A percentile compares a stretch with the other conserved stretches of the same genome.
phyloP scores from a whole-genome alignment of 2,329 filamentous ascomycete species.

The Verticillium zaregamsianum region DNA sequence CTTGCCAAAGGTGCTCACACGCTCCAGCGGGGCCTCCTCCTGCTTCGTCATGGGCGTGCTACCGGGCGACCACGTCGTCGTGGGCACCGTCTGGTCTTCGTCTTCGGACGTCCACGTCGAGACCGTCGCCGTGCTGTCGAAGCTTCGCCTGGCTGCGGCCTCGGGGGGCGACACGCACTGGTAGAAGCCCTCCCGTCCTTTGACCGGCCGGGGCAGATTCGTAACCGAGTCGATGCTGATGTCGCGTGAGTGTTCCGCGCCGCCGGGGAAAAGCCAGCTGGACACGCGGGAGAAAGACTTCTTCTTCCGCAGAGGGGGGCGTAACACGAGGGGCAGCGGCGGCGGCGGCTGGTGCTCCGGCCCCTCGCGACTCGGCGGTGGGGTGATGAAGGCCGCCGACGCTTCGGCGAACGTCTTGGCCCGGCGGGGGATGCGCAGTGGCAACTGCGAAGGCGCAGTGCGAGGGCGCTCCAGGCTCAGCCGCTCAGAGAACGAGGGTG shows the following conservation, averaged over 20 bases:
- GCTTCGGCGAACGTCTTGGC: constrained; percentile 24
- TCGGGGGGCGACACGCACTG: constrained; percentile 42
- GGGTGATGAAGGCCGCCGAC: constrained; percentile 24
- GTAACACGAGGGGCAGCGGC: constrained; percentile 53
- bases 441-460: constrained; percentile 28
- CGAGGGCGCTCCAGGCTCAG: constrained; percentile 34
- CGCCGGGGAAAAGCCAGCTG: constrained; percentile 50
- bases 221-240: constrained; percentile 48
- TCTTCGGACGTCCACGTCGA: constrained; percentile 48
- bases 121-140: constrained; percentile 41
- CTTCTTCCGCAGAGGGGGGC: constrained; percentile 61
- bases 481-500: constrained; percentile 54
- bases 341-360: constrained; percentile 43
- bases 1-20: constrained; percentile 11
- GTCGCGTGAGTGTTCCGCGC: constrained; percentile 27
- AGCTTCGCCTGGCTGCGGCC: constrained; percentile 29
- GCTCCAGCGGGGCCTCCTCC: constrained; percentile 26
- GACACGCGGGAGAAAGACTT: constrained; percentile 62
- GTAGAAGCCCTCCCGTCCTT: constrained; percentile 52
- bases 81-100: constrained; percentile 39
- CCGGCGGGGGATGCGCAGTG: constrained; percentile 25
- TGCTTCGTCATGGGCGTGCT: constrained; percentile 35
- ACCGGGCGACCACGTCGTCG: constrained; percentile 43
- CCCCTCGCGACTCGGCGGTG: constrained; percentile 18
- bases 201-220: constrained; percentile 50